These are phyloP conservation scores for Fusarium anguioides DNA, from an alignment of 2,329 filamentous ascomycete genomes.

Conservation along the genomic window DNA sequence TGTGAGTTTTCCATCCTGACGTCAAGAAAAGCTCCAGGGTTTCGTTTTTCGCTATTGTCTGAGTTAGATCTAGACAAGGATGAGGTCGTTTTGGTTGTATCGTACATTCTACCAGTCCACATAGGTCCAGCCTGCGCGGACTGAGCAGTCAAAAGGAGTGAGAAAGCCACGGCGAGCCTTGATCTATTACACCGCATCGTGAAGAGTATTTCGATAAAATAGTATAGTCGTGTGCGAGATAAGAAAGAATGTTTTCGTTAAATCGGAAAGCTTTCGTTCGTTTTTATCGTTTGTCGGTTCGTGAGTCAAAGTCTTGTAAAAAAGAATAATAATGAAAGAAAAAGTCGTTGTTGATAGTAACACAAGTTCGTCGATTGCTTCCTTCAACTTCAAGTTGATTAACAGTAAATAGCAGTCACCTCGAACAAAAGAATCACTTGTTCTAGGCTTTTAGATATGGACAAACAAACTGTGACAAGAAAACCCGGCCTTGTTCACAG, in stretches of 20 bases:
- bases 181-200: constrained; percentile 40
- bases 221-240: not conserved
- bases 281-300: constrained; percentile 23
- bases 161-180: constrained; percentile 39
- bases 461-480: constrained; percentile 19
- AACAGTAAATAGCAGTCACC: constrained; percentile 16
- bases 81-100: not conserved
- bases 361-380: constrained; percentile 15
- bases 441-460: constrained; percentile 16
- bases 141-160: constrained; percentile 45
- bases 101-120: constrained; percentile 49
- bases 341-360: constrained; percentile 8
- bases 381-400: constrained; percentile 21
- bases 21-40: constrained; percentile 29
- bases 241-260: constrained; percentile 9
- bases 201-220: constrained; percentile 2
- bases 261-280: constrained; percentile 14
- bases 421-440: constrained; percentile 33
- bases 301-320: constrained; percentile 25
- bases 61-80: constrained; percentile 9
- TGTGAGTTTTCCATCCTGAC: constrained; percentile 25
- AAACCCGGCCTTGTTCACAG: constrained; percentile 20
- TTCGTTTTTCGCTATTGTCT: constrained; percentile 35
- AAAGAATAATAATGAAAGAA: too few relatives aligned
- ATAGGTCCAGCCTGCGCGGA: constrained; percentile 51